phyloP scores from a whole-genome alignment of 1,139 yeast species.

The Diutina rugosa region DNA sequence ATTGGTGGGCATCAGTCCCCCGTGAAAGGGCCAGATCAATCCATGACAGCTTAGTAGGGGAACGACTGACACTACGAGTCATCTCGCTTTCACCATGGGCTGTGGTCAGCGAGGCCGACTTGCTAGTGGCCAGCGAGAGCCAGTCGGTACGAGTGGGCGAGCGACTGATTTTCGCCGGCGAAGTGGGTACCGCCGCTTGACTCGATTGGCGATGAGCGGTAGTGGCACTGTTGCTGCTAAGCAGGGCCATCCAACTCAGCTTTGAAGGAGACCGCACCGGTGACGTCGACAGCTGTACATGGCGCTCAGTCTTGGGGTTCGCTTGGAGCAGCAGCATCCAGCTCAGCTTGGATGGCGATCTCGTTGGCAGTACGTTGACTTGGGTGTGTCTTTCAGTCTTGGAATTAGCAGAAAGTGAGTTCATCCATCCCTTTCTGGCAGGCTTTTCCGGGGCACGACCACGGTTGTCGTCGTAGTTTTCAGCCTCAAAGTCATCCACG shows the following conservation, averaged over 20 bases:
- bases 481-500: background rate
- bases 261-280: background rate
- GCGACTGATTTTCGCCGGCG: background rate
- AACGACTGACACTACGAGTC: background rate
- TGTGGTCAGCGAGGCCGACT: background rate
- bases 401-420: background rate
- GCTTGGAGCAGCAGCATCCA: background rate
- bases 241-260: constrained; percentile 1
- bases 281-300: background rate
- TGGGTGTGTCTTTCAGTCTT: background rate
- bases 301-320: background rate
- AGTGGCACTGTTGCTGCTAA: background rate
- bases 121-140: background rate
- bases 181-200: background rate
- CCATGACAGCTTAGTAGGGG: background rate
- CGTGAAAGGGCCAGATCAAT: background rate
- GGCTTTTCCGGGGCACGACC: background rate
- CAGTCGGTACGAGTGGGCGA: background rate
- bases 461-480: background rate
- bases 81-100: no score
- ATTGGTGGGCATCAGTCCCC: background rate
- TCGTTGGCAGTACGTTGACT: background rate
- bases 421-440: constrained; percentile 1
- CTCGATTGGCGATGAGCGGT: background rate
- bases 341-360: background rate